Evolutionary conservation across 2,329 filamentous ascomycete species (phyloP).

Genomic region (Arthrobotrys iridis): DNA sequence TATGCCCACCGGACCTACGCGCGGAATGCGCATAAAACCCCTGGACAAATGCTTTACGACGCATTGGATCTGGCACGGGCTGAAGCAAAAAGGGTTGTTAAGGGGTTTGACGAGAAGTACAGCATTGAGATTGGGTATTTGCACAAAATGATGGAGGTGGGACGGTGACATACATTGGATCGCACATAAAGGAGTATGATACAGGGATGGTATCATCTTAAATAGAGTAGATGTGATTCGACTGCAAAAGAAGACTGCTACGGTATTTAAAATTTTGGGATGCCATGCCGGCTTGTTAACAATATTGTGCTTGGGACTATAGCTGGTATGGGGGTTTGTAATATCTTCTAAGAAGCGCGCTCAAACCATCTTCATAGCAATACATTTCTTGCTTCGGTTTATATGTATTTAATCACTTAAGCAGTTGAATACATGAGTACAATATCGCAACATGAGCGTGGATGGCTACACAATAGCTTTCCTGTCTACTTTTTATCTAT

Average conservation of each 20-base stretch:
- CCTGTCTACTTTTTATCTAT: too few relatives aligned
- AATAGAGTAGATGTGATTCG: constrained; percentile 5
- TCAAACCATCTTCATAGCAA: too few relatives aligned
- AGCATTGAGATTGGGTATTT: constrained; percentile 53
- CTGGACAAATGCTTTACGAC: constrained; percentile 42
- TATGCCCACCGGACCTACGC: constrained; percentile 43
- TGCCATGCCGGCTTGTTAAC: neutral
- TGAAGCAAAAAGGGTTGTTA: constrained; percentile 26
- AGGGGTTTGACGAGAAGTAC: constrained; percentile 50
- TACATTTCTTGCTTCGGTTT: too few relatives aligned
- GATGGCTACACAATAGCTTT: too few relatives aligned
- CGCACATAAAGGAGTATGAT: neutral
- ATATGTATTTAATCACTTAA: too few relatives aligned
- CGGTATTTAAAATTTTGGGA: too few relatives aligned
- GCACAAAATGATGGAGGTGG: constrained; percentile 52
- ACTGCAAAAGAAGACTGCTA: neutral
- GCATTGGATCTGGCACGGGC: constrained; percentile 40
- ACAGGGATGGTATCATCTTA: neutral
- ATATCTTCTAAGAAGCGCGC: too few relatives aligned
- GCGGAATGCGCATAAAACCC: constrained; percentile 49
- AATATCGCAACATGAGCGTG: too few relatives aligned
- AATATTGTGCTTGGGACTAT: neutral
- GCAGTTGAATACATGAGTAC: too few relatives aligned
- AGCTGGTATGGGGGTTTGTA: too few relatives aligned
- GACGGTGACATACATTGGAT: constrained; percentile 3